phyloP scores from a whole-genome alignment of 495 filamentous ascomycete species.

The Bombardia bombarda region DNA sequence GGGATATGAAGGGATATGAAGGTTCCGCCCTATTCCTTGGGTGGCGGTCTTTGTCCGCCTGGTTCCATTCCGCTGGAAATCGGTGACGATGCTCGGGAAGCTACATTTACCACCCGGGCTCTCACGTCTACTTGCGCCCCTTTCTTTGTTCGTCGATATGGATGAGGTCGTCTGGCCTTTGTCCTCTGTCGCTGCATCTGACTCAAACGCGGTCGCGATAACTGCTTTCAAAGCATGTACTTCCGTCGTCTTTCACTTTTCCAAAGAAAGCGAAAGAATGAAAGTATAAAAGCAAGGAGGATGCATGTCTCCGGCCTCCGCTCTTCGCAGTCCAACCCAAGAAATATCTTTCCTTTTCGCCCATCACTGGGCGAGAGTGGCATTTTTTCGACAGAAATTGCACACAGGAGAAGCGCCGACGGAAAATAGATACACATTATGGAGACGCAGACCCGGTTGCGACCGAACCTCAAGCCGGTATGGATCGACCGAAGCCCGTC shows the following conservation, averaged over 20 bases:
- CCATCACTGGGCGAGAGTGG: no score
- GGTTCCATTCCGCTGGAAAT: no score
- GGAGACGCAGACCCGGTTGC: conserved; percentile 20
- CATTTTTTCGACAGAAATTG: no score
- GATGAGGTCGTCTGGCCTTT: conserved; percentile 13
- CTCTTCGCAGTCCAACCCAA: background rate
- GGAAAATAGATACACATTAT: conserved; percentile 4
- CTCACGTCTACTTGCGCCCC: no score
- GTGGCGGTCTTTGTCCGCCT: no score
- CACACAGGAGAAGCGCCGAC: background rate
- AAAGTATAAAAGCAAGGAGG: conserved; percentile 14
- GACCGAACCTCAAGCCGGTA: conserved; percentile 31
- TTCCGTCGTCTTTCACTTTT: conserved; percentile 14
- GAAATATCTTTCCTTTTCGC: background rate
- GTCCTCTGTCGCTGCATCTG: conserved; percentile 18
- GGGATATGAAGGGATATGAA: no score
- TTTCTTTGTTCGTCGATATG: background rate
- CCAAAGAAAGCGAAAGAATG: conserved; percentile 10
- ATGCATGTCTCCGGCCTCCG: background rate
- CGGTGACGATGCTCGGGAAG: no score
- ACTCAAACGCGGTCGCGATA: conserved; percentile 13
- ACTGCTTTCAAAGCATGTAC: conserved; percentile 12
- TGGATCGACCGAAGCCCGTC: conserved; percentile 22
- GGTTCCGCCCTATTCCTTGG: no score
- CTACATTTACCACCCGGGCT: no score